Base-by-base conservation (phyloP, 371 early-diverging fungal species). In the Apophysomyces elegans region DNA sequence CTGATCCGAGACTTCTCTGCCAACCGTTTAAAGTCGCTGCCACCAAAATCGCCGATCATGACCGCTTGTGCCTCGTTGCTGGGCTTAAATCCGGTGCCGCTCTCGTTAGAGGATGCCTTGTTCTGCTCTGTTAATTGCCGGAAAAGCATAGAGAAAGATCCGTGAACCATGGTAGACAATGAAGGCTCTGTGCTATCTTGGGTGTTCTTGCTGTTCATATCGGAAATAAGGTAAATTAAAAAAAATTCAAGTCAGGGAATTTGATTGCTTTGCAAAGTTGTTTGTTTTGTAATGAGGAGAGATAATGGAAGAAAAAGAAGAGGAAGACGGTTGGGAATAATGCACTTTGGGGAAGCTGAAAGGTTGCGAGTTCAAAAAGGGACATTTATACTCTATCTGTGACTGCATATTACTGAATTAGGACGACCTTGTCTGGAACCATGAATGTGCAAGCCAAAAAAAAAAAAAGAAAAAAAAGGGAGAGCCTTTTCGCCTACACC, bases 11-110 rank as follows among this genome's bases (percentile, higher is more conserved):
- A 58, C 50, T 77, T 77, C 47, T 73, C 67, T 21, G 67, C 47
- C 11, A 77, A 46, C 50, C 68, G 46, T 47, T 69, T 77, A 41
- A 69, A 77, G 38, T 77, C 77, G 38, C 63, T 71, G 18, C 74
- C 77, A 35, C 46, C 61, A 50, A 50, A 50, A 50, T 50, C 54
- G 54, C 54, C 54, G 54, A 50, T 50, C 54, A n/a, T 50, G 21
- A 50, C 54, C 54, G 54, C 21, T 50, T 50, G 54, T 50, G 54
- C 54, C 54, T 50, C 54, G 54, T 50, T 50, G 54, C 54, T 50
- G 54, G 54, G 35, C 54, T 50, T 50, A 35, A 50, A 50, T 50
- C 54, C 54, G 16, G 54, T 50, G 21, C 54, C 9, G 16, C 54
- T 26, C 21, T 50, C 54, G 9, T 50, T 26, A 18, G 54, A 18